Evolutionary conservation across 495 filamentous ascomycete species (phyloP).

Genomic region (Tuber borchii): DNA sequence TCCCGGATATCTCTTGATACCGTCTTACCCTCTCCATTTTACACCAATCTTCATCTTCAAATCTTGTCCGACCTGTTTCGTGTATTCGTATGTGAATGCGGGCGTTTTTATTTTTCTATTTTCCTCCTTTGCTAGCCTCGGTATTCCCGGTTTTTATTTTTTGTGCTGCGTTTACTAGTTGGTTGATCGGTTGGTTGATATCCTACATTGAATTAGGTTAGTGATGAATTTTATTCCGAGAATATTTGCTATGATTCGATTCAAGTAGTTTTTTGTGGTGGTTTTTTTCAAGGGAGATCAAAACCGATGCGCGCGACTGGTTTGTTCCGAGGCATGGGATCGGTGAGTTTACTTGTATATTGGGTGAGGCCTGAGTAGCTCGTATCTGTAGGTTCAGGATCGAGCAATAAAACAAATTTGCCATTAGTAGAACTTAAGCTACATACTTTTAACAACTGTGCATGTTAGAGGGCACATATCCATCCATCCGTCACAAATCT

Average conservation of each 20-base stretch:
- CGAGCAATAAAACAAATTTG: not conserved
- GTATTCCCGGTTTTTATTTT: not conserved
- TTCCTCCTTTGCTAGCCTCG: not conserved
- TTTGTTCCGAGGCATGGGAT: not conserved
- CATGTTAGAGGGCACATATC: not conserved
- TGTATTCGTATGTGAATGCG: not conserved
- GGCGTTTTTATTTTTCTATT: not conserved
- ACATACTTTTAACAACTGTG: not conserved
- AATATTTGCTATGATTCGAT: not conserved
- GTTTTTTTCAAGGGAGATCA: not conserved
- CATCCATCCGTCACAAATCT: not conserved
- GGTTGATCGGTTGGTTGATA: not conserved
- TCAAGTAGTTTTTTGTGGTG: not conserved
- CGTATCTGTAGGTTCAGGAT: not conserved
- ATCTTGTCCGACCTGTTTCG: not conserved
- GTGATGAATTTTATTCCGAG: not conserved
- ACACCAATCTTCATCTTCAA: not conserved
- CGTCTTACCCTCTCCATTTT: not conserved
- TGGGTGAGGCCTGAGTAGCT: not conserved
- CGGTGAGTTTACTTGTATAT: not conserved
- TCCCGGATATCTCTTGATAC: not conserved
- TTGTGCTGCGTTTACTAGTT: not conserved
- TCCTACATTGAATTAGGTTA: slow-evolving; percentile 2
- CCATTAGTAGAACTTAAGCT: not conserved
- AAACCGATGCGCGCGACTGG: not conserved